Evolutionary conservation across 371 early-diverging fungal species (phyloP).

Genomic region (Globomyces sp.): DNA sequence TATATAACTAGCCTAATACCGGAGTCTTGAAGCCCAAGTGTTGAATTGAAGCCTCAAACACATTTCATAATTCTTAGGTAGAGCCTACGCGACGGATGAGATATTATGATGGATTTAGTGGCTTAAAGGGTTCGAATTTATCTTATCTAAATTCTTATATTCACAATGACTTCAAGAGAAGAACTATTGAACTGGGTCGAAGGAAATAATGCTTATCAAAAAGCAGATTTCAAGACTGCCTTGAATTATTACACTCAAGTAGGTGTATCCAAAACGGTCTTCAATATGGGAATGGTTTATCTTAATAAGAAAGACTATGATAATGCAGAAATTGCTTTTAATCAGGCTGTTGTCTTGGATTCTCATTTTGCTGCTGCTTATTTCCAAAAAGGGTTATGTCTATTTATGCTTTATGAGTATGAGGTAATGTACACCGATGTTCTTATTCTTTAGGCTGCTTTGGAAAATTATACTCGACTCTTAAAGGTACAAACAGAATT

Average conservation of each 20-base stretch:
- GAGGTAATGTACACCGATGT: conserved; percentile 36
- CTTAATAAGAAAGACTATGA: conserved; percentile 72
- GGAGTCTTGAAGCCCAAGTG: too few species aligned
- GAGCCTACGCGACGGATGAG: not conserved
- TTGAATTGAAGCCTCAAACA: too few species aligned
- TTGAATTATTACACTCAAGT: conserved; percentile 65
- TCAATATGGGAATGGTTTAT: conserved; percentile 88
- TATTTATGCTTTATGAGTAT: conserved; percentile 62
- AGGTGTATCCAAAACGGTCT: conserved; percentile 88
- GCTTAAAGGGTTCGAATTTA: too few species aligned
- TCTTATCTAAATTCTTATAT: not conserved
- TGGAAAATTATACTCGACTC: too few species aligned
- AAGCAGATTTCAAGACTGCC: conserved; percentile 56
- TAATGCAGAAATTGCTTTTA: conserved; percentile 70
- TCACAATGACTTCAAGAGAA: conserved; percentile 43
- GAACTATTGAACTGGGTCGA: conserved; percentile 70
- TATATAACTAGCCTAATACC: too few species aligned
- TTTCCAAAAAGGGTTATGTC: conserved; percentile 81
- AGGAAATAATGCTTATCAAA: conserved; percentile 64
- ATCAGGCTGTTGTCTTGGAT: conserved; percentile 68
- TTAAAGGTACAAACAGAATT: too few species aligned
- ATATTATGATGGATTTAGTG: too few species aligned
- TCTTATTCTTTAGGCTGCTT: not conserved
- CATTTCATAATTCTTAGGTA: too few species aligned
- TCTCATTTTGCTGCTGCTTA: conserved; percentile 83